Conservation (phyloP, 73 alveolate species). For the Stentor coeruleus region DNA sequence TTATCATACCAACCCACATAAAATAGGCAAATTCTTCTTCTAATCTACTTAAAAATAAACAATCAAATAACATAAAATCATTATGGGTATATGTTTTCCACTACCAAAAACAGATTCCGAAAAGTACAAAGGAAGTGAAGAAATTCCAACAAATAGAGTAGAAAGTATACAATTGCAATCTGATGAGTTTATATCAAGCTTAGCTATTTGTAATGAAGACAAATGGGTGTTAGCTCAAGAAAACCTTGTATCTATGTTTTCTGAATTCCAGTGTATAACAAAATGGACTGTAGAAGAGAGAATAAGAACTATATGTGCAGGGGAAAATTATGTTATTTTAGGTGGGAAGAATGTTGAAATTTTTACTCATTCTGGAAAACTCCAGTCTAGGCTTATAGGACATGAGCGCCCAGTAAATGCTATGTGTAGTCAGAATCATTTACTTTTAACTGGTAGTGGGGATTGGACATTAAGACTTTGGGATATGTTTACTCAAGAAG, state of each 20-base stretch:
- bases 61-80: neutral
- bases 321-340: neutral
- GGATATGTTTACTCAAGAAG: conserved; percentile 47
- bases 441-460: conserved; percentile 36
- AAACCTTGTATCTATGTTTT: neutral
- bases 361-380: neutral
- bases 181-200: conserved; percentile 6
- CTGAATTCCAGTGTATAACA: neutral
- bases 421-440: neutral
- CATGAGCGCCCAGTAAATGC: conserved; percentile 6
- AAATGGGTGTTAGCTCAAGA: neutral
- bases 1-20: too few species aligned
- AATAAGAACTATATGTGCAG: neutral
- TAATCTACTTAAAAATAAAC: too few species aligned
- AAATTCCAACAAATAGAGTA: neutral
- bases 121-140: neutral
- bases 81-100: conserved; percentile 12
- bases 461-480: conserved; percentile 55
- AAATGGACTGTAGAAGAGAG: neutral
- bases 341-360: neutral
- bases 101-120: neutral
- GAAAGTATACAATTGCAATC: neutral
- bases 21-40: too few species aligned
- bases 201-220: neutral
- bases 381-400: neutral